Base-by-base conservation (phyloP, 2,329 filamentous ascomycete genomes). In the Onygenales sp. region DNA sequence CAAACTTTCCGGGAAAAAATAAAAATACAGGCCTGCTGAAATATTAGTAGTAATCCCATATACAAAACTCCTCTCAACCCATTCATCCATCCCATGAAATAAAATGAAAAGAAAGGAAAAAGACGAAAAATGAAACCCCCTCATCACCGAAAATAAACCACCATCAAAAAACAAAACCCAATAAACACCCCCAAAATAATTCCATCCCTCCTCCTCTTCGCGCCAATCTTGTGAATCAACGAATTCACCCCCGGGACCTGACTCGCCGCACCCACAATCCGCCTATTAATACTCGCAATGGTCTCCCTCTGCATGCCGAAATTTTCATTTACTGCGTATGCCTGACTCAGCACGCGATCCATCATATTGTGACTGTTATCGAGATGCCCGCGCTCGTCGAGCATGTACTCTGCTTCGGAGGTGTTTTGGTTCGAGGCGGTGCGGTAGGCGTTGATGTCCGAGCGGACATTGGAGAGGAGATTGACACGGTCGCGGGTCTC, bases 371-470 rank as follows among this genome's bases (percentile, higher is more conserved):
- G 87, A 64, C 88, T 94, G 67, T 89, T 86, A 66, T 98, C 93
- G 65, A 98, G 83, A 58, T 87, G 82, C 57, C 78, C 76, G 50
- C 93, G 81, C 78, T 98, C 93, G 62, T 88, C 86, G 32, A 98
- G 80, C 91, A 98, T 96, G 75, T 97, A 98, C 56, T 98, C 92
- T 46, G 89, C 89, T 73, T 97, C 93, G 52, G 85, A 87, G 2
- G 88, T 88, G 67, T 95, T 93, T 6, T 36, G 27, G 44, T 47
- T 47, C 11, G 44, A 33, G 53, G 82, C 83, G 49, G 85, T 82
- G 52, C 87, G 87, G 74, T 95, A 96, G 52, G 88, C 84, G 69
- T 89, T 81, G 69, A 97, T 97, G 69, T 98, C 93, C 63, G 86
- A 87, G 58, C 89, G 87, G 48, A 98, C 90, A 65, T 89, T 93